Evolutionary conservation across 2,329 filamentous ascomycete species (phyloP), one percentile per base, ranked within the genome.

Genomic region (Xylariaceae sp.): DNA sequence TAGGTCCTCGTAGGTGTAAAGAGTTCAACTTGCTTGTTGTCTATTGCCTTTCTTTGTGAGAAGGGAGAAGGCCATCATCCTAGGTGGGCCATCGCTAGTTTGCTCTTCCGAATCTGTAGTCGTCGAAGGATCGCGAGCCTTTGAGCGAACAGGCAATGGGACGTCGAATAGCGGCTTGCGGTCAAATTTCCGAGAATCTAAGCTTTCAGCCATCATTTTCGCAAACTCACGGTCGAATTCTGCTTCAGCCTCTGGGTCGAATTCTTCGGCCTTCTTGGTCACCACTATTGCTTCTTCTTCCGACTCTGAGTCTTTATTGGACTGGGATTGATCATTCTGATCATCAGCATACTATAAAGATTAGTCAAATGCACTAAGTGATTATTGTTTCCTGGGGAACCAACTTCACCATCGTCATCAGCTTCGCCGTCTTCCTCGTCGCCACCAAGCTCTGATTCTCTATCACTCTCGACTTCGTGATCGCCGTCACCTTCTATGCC

Each of bases 151-250:
- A 0, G 94, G 94, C n/a, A 99, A 77, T 1, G 95, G 92, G n/a
- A 97, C 91, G 70, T 99, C 95, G 67, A 99, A 97, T 45, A 94
- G 82, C 23, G 90, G 86, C 74, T 96, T 97, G 58, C 94, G 89
- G 68, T 99, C 94, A 63, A 96, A 96, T 66, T 96, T 97, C 64
- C 94, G 86, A 4, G 93, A 95, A 63, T 99, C 94, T 65, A 96
- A 77, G 75, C 93, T 97, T 72, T 99, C 94, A 44, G 92, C 84
- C 93, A 99, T 97, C 84, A 99, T 89, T 73, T 96, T 97, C 30
- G 94, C 92, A 71, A 96, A 94, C 73, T 97, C 94, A 64, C 93
- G 90, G 69, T 99, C 95, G 70, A 99, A 99, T 35, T 99, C 94
- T 6, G 93, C 94, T 67, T 99, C 94, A 33, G 88, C 91, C 74